Conservation (phyloP, 495 filamentous ascomycete species). For the Podospora pseudocomata region DNA sequence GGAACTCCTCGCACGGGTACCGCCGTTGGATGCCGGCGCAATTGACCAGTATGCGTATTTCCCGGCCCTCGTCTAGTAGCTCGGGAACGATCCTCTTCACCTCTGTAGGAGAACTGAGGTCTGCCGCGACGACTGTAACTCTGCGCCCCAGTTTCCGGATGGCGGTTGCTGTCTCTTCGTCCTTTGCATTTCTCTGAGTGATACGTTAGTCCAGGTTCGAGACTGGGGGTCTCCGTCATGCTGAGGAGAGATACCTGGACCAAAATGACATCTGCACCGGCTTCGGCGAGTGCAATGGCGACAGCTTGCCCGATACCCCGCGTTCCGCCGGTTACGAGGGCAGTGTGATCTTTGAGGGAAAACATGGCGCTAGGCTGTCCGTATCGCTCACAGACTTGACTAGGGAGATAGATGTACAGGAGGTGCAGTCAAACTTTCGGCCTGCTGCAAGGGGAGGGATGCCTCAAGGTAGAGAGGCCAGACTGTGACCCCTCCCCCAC, state of each 20-base stretch:
- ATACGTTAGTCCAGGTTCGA: not conserved
- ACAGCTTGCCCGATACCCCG: conserved; percentile 85
- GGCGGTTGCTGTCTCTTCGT: conserved; percentile 58
- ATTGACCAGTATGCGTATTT: conserved; percentile 73
- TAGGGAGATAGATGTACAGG: too few species aligned
- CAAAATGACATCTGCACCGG: conserved; percentile 77
- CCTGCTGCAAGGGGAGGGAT: not conserved
- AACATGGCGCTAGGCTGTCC: conserved; percentile 36
- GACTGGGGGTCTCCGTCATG: too few species aligned
- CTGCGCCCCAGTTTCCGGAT: conserved; percentile 65
- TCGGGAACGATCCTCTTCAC: conserved; percentile 60
- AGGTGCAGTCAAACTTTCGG: not conserved
- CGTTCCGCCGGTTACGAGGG: conserved; percentile 82
- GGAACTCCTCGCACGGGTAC: conserved; percentile 74
- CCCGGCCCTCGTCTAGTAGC: conserved; percentile 56
- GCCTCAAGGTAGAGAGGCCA: not conserved
- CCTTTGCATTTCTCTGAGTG: conserved; percentile 59
- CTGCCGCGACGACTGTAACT: conserved; percentile 64
- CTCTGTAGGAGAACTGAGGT: conserved; percentile 60
- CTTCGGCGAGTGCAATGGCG: conserved; percentile 75
- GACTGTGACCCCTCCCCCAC: not conserved
- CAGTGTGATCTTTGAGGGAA: conserved; percentile 64
- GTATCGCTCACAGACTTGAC: not conserved
- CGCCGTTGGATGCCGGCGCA: conserved; percentile 83
- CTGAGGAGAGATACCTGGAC: conserved; percentile 48